These are phyloP conservation scores for Asterella californica DNA, from an alignment of 225 moss, liverwort and hornwort species.

Conservation along the genomic window DNA sequence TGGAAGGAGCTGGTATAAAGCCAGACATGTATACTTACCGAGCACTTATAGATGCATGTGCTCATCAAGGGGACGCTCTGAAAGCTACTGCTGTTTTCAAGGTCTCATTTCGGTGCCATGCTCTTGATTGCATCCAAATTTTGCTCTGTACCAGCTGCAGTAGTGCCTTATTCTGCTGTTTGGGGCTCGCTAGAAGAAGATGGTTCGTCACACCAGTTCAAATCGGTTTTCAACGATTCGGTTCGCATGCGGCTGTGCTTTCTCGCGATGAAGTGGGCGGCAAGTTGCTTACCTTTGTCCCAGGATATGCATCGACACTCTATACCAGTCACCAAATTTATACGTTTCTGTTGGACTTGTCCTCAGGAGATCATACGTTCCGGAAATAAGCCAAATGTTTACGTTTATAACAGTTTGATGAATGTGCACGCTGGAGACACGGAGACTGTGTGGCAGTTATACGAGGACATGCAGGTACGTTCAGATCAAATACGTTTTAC, in stretches of 20 bases:
- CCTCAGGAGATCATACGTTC: constrained; percentile 60
- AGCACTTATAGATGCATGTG: constrained; percentile 80
- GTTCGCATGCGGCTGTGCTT: not conserved
- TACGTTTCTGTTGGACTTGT: not conserved
- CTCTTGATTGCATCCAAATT: not conserved
- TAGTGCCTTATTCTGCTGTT: not conserved
- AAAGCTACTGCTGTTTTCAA: constrained; percentile 71
- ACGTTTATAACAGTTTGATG: constrained; percentile 89
- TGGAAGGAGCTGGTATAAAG: constrained; percentile 62
- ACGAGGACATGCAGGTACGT: constrained; percentile 73
- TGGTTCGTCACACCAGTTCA: not conserved
- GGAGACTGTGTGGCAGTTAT: constrained; percentile 63
- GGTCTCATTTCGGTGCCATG: constrained; percentile 32
- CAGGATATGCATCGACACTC: not conserved
- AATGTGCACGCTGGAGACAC: constrained; percentile 75
- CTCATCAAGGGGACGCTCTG: constrained; percentile 59
- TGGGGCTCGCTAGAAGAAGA: not conserved
- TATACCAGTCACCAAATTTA: not conserved
- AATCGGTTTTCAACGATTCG: not conserved
- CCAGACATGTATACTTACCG: constrained; percentile 84
- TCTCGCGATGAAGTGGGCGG: not conserved
- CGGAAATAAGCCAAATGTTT: constrained; percentile 66
- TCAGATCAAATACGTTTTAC: no score
- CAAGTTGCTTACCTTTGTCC: not conserved
- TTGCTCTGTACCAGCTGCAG: not conserved